These are phyloP conservation scores for Elsinoe necatrix DNA, from an alignment of 2,329 filamentous ascomycete species.

Conservation along the genomic window DNA sequence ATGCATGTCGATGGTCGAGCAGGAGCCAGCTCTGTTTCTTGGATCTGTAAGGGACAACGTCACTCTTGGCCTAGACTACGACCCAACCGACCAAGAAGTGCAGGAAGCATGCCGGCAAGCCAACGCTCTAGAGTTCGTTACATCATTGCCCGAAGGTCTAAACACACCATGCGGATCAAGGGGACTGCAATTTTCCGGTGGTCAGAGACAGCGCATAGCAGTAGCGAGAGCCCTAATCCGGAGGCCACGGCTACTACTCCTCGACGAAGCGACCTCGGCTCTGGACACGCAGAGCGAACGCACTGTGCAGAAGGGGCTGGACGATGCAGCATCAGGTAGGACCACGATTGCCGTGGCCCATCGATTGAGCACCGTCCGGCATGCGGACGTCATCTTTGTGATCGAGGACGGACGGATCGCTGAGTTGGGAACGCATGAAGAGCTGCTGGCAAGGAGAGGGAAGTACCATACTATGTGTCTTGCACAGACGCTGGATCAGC, in stretches of 20 bases:
- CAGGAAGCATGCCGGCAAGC: slow-evolving; percentile 42
- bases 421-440: slow-evolving; percentile 34
- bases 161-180: slow-evolving; percentile 43
- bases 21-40: slow-evolving; percentile 66
- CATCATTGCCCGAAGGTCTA: slow-evolving; percentile 45
- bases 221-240: slow-evolving; percentile 49
- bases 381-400: slow-evolving; percentile 36
- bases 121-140: slow-evolving; percentile 47
- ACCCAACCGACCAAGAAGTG: slow-evolving; percentile 35
- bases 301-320: slow-evolving; percentile 60
- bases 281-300: slow-evolving; percentile 60
- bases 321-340: slow-evolving; percentile 38
- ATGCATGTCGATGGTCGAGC: slow-evolving; percentile 61
- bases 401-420: slow-evolving; percentile 32
- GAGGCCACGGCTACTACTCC: slow-evolving; percentile 44
- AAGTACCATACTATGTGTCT: slow-evolving; percentile 39
- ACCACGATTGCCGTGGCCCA: slow-evolving; percentile 38
- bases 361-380: slow-evolving; percentile 32
- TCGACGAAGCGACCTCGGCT: slow-evolving; percentile 52
- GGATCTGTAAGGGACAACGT: slow-evolving; percentile 57
- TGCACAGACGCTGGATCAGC: slow-evolving; percentile 34
- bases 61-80: slow-evolving; percentile 36
- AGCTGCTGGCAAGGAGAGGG: slow-evolving; percentile 32
- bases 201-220: slow-evolving; percentile 49
- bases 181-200: slow-evolving; percentile 44